Conservation (phyloP, 2,329 filamentous ascomycete genomes). For the Huntiella abstrusa region DNA sequence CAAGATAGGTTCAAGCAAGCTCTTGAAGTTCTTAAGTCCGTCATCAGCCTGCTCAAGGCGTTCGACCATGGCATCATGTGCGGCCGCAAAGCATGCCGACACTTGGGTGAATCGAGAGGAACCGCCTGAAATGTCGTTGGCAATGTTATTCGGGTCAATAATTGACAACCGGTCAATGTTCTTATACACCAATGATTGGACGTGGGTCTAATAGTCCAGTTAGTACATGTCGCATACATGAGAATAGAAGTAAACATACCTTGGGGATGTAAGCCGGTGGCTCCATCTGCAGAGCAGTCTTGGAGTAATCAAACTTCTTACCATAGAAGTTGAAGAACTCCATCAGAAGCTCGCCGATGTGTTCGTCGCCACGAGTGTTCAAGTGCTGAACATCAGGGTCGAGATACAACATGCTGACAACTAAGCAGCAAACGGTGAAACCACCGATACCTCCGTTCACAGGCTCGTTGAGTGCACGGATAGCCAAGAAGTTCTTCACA, state of each 20-base stretch:
- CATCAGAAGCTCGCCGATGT: conserved; percentile 66
- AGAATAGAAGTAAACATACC: conserved; percentile 25
- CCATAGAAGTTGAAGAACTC: conserved; percentile 85
- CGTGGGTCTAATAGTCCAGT: conserved; percentile 21
- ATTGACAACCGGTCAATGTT: conserved; percentile 59
- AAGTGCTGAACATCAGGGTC: conserved; percentile 51
- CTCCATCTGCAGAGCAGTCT: conserved; percentile 55
- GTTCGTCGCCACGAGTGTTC: conserved; percentile 38
- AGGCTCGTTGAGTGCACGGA: conserved; percentile 83
- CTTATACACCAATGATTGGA: conserved; percentile 32
- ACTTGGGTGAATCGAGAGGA: conserved; percentile 53
- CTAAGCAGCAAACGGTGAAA: conserved; percentile 84
- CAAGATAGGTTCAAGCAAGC: conserved; percentile 11
- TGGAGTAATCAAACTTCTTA: conserved; percentile 52
- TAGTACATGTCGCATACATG: background rate
- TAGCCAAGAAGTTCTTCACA: conserved; percentile 80
- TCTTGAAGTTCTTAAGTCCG: conserved; percentile 7
- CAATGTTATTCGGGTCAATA: conserved; percentile 69
- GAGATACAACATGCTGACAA: conserved; percentile 71
- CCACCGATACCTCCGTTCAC: conserved; percentile 81
- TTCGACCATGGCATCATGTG: conserved; percentile 35
- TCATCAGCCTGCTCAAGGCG: conserved; percentile 34
- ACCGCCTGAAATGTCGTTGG: conserved; percentile 82
- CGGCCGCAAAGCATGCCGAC: conserved; percentile 48
- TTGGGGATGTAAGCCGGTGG: conserved; percentile 62